Conservation (phyloP, 1,284 basidiomycete genomes). For the Apiotrichum akiyoshidainum region DNA sequence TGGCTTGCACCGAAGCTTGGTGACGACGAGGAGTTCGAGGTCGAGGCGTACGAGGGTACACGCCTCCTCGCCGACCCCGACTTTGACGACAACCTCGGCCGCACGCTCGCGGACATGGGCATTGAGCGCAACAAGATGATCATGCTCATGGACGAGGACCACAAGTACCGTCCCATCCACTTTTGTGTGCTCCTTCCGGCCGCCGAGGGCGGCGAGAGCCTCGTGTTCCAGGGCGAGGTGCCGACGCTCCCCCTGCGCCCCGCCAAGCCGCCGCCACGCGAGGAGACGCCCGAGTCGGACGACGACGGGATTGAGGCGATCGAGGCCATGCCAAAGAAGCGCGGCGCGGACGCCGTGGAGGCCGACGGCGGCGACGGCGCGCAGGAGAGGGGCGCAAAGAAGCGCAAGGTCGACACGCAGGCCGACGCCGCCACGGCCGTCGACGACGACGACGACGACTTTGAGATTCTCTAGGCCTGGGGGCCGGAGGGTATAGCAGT, state of each 20-base stretch:
- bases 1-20: constrained; percentile 48
- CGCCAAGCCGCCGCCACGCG: constrained; percentile 1
- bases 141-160: constrained; percentile 69
- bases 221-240: constrained; percentile 12
- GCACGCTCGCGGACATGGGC: constrained; percentile 45
- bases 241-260: constrained; percentile 17
- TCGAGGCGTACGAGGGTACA: constrained; percentile 75
- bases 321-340: neutral
- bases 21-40: constrained; percentile 67
- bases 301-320: constrained; percentile 1
- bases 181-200: constrained; percentile 64
- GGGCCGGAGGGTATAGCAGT: too few species aligned
- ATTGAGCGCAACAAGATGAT: constrained; percentile 63
- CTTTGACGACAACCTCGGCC: constrained; percentile 44
- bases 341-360: neutral
- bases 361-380: neutral
- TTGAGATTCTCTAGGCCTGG: neutral
- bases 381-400: neutral
- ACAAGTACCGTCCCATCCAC: constrained; percentile 67
- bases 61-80: constrained; percentile 50
- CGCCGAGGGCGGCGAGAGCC: constrained; percentile 3
- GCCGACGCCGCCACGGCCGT: constrained; percentile 7
- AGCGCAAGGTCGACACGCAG: neutral
- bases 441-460: constrained; percentile 22
- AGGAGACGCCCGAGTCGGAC: constrained; percentile 1